Evolutionary conservation across 1,139 yeast species (phyloP).

Genomic region (Candida smagusa): DNA sequence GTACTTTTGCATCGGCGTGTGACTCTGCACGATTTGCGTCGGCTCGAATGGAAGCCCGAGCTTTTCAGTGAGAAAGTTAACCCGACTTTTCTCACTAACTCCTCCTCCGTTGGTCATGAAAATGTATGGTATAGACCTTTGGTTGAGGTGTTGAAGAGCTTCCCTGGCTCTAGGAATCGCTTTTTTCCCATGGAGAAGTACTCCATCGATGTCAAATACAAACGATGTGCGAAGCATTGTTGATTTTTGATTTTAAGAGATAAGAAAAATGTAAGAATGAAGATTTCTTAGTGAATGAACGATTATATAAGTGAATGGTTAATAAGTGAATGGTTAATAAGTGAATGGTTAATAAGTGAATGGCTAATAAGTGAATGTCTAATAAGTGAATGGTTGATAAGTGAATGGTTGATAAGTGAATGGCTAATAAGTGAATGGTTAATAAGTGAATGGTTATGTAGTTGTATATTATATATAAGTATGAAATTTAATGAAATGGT

Average conservation of each 20-base stretch:
- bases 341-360: too few species aligned
- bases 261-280: not conserved
- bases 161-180: slow-evolving; percentile 67
- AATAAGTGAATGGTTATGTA: too few species aligned
- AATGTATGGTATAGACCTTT: slow-evolving; percentile 69
- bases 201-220: slow-evolving; percentile 80
- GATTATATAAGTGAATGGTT: too few species aligned
- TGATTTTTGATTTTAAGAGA: not conserved
- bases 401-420: too few species aligned
- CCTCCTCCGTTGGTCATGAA: slow-evolving; percentile 96
- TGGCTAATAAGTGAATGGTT: too few species aligned
- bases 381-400: too few species aligned
- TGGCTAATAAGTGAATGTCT: too few species aligned
- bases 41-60: slow-evolving; percentile 52
- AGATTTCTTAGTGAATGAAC: not conserved
- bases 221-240: slow-evolving; percentile 19
- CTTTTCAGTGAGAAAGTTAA: slow-evolving; percentile 50
- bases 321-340: too few species aligned
- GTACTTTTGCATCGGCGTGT: slow-evolving; percentile 79
- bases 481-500: too few species aligned
- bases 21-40: slow-evolving; percentile 79
- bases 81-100: slow-evolving; percentile 60
- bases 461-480: too few species aligned
- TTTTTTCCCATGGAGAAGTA: slow-evolving; percentile 71
- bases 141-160: slow-evolving; percentile 58